Base-by-base conservation (phyloP, 345 rosid species). In the Conringia planisiliqua region DNA sequence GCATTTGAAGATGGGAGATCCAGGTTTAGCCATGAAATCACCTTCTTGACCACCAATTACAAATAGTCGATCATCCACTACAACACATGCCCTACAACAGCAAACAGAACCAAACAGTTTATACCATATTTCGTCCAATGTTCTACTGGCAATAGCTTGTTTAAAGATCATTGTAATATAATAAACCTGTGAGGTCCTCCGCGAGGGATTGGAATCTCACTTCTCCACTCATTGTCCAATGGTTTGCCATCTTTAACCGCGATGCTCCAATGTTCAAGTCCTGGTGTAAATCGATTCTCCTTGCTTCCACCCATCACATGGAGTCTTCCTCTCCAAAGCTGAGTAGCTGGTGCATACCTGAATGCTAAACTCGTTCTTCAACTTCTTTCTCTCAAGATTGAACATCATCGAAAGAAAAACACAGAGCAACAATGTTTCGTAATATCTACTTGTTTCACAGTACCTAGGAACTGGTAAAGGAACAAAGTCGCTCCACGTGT, bases 251-350 rank as follows among this genome's bases (percentile, higher is more conserved):
- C 88, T 81, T 88, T 88, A 10, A 94, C 95, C 16, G 93, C 93
- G 64, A 94, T 85, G 62, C 95, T 94, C 95, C 96, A 94, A 67
- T 94, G 96, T 66, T 90, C 96, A 72, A 91, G 36, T 9, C 82
- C 95, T 29, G 97, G 97, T 59, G 95, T 91, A 82, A 87, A 82
- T 36, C 98, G 80, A 66, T 91, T 87, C 84, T 91, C 97, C 84
- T 86, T 86, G 85, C 97, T 93, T 50, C 98, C 98, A 77, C 95
- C 98, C 98, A 93, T 93, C 77, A 93, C 98, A 69, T 93, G 98
- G 71, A 93, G 96, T 79, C 98, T 87, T 40, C 98, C 98, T 84
- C 88, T 88, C 98, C 96, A 94, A 29, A 91, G 88, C 77, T 87
- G 92, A 73, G 97, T 94, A 71, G 96, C 96, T n/a, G 98, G 98